These are phyloP conservation scores for Diversispora eburnea DNA, from an alignment of 192 early-diverging fungal genomes.

Conservation along the genomic window DNA sequence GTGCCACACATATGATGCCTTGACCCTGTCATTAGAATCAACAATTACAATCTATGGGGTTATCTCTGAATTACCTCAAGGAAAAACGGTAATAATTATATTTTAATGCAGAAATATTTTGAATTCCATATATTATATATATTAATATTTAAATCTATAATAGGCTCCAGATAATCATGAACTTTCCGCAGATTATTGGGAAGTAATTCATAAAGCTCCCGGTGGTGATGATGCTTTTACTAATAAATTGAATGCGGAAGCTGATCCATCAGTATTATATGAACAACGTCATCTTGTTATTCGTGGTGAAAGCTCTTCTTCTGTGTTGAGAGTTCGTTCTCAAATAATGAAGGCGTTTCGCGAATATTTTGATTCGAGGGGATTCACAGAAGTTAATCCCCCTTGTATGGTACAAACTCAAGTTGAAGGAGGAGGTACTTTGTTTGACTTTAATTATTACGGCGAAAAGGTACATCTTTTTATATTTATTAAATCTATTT, in stretches of 20 bases:
- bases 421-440: constrained; percentile 95
- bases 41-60: constrained; percentile 87
- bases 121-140: neutral
- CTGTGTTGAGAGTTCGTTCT: constrained; percentile 82
- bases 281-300: constrained; percentile 97
- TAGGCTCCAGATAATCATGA: constrained; percentile 96
- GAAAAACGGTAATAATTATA: constrained; percentile 67
- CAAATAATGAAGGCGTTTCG: constrained; percentile 92
- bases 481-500: neutral
- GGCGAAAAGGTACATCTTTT: constrained; percentile 65
- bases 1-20: constrained; percentile 93
- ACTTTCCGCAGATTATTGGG: constrained; percentile 93
- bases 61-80: constrained; percentile 82
- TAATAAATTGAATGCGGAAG: constrained; percentile 86
- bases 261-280: constrained; percentile 80
- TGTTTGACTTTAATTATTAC: constrained; percentile 96
- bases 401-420: constrained; percentile 99
- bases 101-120: neutral
- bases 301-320: constrained; percentile 86
- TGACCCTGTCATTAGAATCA: constrained; percentile 90
- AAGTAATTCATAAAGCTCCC: constrained; percentile 88
- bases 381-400: constrained; percentile 90
- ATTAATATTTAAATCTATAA: neutral
- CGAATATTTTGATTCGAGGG: constrained; percentile 79
- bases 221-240: constrained; percentile 89